phyloP scores from a whole-genome alignment of 306 rosid species.

The Lithocarpus polystachyus region DNA sequence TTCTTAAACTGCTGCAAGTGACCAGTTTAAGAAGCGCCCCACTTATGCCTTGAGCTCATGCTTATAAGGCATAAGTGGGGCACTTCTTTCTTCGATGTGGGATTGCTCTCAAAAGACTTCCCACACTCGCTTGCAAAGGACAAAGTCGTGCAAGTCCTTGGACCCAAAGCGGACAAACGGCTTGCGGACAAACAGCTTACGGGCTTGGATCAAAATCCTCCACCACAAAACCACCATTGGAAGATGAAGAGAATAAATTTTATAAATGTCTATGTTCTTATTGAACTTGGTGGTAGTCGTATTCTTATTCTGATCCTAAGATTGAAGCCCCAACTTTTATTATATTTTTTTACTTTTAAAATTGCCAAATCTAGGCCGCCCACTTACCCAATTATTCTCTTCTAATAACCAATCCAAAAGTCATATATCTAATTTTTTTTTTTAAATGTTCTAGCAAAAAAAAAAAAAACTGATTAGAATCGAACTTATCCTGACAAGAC shows the following conservation, averaged over 20 bases:
- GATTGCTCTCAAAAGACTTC: too few species aligned
- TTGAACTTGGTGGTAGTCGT: background rate
- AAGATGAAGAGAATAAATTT: conserved; percentile 5
- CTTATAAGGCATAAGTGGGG: too few species aligned
- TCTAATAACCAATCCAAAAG: background rate
- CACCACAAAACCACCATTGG: background rate
- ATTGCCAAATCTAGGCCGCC: conserved; percentile 39
- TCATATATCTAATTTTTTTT: background rate
- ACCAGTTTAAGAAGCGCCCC: too few species aligned
- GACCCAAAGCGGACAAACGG: too few species aligned
- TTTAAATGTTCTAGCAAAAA: too few species aligned
- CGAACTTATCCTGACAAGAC: conserved; percentile 41
- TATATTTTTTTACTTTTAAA: conserved; percentile 24
- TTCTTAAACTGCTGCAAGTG: too few species aligned
- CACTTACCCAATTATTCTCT: conserved; percentile 54
- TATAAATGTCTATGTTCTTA: conserved; percentile 5
- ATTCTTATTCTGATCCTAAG: conserved; percentile 22
- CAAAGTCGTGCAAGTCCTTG: too few species aligned
- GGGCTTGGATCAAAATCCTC: too few species aligned
- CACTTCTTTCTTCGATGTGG: too few species aligned
- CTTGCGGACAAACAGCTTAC: too few species aligned
- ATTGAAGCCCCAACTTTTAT: conserved; percentile 27
- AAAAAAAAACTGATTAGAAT: background rate
- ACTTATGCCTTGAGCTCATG: too few species aligned
- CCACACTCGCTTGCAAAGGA: too few species aligned